These are phyloP conservation scores for Suillus paluster DNA, from an alignment of 768 basidiomycete species.

Conservation along the genomic window DNA sequence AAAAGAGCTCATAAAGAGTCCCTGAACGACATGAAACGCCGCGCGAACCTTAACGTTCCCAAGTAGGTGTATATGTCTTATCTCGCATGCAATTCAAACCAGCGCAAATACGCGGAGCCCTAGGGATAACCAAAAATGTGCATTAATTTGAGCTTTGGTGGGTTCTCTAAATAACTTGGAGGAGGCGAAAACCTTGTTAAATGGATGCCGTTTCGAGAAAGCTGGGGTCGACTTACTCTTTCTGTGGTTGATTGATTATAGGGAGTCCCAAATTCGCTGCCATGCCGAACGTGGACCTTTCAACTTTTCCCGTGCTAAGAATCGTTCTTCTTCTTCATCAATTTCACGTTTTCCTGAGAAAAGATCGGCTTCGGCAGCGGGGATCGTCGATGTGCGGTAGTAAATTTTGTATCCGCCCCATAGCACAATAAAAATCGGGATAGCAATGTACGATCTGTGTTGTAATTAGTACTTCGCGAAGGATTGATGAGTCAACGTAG, in stretches of 20 bases:
- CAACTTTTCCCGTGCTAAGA: conserved; percentile 47
- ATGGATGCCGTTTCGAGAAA: not conserved
- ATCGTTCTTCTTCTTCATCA: conserved; percentile 63
- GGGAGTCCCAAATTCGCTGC: conserved; percentile 17
- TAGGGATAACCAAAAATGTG: not conserved
- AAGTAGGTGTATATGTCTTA: conserved; percentile 1
- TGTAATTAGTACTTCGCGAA: conserved; percentile 8
- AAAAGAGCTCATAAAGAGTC: not conserved
- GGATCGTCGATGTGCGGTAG: conserved; percentile 27
- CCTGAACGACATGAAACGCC: conserved; percentile 2
- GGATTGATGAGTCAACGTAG: conserved; percentile 8
- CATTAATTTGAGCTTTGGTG: not conserved
- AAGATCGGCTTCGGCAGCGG: conserved; percentile 59
- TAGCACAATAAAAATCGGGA: conserved; percentile 19
- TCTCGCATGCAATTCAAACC: not conserved
- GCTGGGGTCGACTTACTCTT: not conserved
- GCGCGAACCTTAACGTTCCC: not conserved
- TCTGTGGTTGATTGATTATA: not conserved
- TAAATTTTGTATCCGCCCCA: conserved; percentile 28
- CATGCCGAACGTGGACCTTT: conserved; percentile 37
- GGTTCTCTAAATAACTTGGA: not conserved
- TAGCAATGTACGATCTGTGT: conserved; percentile 18
- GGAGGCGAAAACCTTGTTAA: not conserved
- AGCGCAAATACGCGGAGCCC: not conserved
- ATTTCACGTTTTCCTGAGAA: conserved; percentile 61